phyloP scores from a whole-genome alignment of 139 green algal genomes.

The Chlamydomonas schloesseri region DNA sequence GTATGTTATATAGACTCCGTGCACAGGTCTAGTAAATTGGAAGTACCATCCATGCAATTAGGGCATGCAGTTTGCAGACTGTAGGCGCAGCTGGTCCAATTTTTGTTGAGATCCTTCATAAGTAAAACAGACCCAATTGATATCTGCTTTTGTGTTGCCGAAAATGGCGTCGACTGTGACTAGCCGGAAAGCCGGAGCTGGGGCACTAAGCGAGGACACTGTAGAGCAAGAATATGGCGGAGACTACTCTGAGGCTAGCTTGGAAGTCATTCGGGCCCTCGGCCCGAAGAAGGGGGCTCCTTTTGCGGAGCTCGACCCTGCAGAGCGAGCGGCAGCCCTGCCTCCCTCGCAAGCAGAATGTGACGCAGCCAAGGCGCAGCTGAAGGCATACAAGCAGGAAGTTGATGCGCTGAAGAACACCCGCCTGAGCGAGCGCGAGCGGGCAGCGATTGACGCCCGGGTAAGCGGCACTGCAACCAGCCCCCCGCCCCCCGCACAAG shows the following conservation, averaged over 20 bases:
- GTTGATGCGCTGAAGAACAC: neutral
- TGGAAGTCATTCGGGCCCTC: slow-evolving; percentile 16
- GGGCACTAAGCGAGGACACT: neutral
- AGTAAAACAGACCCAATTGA: neutral
- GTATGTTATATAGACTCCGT: too few relatives aligned
- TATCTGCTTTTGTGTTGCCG: neutral
- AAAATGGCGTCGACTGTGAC: neutral
- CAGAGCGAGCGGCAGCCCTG: neutral
- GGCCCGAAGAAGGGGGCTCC: neutral
- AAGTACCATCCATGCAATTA: too few relatives aligned
- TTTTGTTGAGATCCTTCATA: neutral
- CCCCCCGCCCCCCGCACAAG: too few relatives aligned
- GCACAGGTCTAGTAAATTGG: too few relatives aligned
- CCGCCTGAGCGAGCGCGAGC: neutral
- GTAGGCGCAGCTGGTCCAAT: neutral
- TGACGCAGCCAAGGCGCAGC: neutral
- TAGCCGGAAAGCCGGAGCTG: neutral
- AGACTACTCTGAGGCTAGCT: slow-evolving; percentile 44
- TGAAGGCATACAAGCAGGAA: neutral
- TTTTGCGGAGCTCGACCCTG: neutral
- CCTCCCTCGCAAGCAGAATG: slow-evolving; percentile 9
- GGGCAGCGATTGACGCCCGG: slow-evolving; percentile 4
- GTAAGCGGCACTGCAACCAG: too few relatives aligned
- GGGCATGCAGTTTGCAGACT: too few relatives aligned
- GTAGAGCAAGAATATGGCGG: slow-evolving; percentile 35